Conservation (phyloP, 164 flowering plant genomes). For the Nymphaea colorata region DNA sequence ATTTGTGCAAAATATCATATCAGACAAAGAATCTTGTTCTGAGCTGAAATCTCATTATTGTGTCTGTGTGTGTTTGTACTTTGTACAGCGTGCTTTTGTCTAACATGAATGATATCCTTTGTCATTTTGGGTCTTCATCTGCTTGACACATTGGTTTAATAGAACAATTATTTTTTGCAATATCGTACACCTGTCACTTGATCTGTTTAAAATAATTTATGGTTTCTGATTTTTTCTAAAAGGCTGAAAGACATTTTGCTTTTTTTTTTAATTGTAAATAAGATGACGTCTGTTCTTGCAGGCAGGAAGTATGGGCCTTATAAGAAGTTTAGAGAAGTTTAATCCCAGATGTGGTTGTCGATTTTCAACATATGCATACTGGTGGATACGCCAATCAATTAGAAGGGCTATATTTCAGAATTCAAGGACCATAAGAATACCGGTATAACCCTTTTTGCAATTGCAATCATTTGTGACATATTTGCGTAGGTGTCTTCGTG, state of each 20-base stretch:
- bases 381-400: slow-evolving; percentile 85
- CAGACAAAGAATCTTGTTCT: too few species aligned
- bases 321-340: slow-evolving; percentile 83
- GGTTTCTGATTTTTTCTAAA: neutral
- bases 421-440: slow-evolving; percentile 76
- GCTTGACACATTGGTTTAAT: neutral
- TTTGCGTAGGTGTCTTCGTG: too few species aligned
- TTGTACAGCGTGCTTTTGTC: too few species aligned
- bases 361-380: slow-evolving; percentile 82
- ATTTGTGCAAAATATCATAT: too few species aligned
- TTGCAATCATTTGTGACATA: neutral
- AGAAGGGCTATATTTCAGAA: slow-evolving; percentile 61
- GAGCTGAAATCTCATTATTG: too few species aligned
- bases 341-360: slow-evolving; percentile 79
- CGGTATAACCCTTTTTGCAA: slow-evolving; percentile 27
- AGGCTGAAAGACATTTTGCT: neutral
- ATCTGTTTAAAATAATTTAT: too few species aligned
- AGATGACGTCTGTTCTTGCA: slow-evolving; percentile 11
- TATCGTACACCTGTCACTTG: neutral
- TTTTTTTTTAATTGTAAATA: neutral
- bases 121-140: too few species aligned
- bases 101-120: too few species aligned
- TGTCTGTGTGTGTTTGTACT: too few species aligned
- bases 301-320: slow-evolving; percentile 93
- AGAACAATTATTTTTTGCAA: neutral